Conservation (phyloP, 1,284 basidiomycete genomes). For the Cutaneotrichosporon sp. region DNA sequence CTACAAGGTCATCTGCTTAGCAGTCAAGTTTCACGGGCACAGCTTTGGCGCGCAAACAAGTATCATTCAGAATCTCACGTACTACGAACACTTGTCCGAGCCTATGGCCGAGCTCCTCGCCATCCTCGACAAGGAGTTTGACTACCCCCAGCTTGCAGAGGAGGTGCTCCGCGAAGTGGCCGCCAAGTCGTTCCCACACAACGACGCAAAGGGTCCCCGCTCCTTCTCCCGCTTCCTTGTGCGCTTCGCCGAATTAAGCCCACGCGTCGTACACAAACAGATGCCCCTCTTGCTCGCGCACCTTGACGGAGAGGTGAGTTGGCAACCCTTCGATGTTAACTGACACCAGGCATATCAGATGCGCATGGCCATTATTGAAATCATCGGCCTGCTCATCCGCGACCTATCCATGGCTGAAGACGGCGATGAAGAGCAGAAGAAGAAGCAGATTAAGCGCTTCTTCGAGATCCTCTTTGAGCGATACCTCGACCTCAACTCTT, state of each 20-base stretch:
- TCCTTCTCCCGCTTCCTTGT: constrained; percentile 82
- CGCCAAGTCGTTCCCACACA: constrained; percentile 37
- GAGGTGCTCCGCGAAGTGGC: constrained; percentile 63
- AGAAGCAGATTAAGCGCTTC: constrained; percentile 76
- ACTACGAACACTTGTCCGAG: constrained; percentile 90
- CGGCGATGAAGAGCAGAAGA: constrained; percentile 57
- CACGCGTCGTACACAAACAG: constrained; percentile 82
- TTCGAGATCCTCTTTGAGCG: constrained; percentile 82
- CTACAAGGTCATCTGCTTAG: constrained; percentile 83
- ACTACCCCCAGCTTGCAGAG: constrained; percentile 82
- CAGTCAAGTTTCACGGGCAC: constrained; percentile 88
- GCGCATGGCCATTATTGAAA: constrained; percentile 85
- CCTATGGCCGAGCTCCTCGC: constrained; percentile 87
- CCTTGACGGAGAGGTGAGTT: constrained; percentile 82
- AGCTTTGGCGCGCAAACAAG: constrained; percentile 76
- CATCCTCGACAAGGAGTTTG: constrained; percentile 76
- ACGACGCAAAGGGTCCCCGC: constrained; percentile 79
- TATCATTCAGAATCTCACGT: constrained; percentile 87
- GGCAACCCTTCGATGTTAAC: neutral
- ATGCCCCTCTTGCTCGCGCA: constrained; percentile 78
- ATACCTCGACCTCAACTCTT: constrained; percentile 80
- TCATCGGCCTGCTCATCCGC: constrained; percentile 72
- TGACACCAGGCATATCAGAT: constrained; percentile 76
- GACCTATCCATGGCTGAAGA: constrained; percentile 64
- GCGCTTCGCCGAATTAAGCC: constrained; percentile 73